Evolutionary conservation across 768 basidiomycete genomes (phyloP).

Genomic region (Clavulina sp.): DNA sequence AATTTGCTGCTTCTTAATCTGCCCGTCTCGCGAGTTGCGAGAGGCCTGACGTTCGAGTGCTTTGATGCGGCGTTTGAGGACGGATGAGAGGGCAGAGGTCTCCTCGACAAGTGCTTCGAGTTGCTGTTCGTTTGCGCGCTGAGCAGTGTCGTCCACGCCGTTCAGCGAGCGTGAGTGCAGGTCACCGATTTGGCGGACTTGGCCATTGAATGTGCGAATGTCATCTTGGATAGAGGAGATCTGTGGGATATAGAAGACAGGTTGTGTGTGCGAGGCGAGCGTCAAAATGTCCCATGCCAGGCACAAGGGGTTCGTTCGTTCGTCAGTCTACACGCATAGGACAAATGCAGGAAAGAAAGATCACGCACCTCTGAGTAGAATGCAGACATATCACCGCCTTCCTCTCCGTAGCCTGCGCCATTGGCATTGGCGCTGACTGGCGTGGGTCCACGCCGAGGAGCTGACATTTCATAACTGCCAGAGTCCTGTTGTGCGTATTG

Average conservation of each 20-base stretch:
- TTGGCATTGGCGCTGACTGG: neutral
- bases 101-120: constrained; percentile 31
- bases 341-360: neutral
- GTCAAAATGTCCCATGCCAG: constrained; percentile 9
- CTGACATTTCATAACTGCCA: constrained; percentile 7
- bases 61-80: constrained; percentile 43
- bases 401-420: neutral
- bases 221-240: constrained; percentile 60
- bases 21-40: constrained; percentile 43
- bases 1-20: constrained; percentile 54
- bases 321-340: too few relatives aligned
- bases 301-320: neutral
- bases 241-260: constrained; percentile 21
- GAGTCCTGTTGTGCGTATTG: neutral
- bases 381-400: constrained; percentile 11
- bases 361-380: constrained; percentile 12
- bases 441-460: neutral
- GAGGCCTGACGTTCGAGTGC: constrained; percentile 40
- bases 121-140: constrained; percentile 11
- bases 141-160: constrained; percentile 16
- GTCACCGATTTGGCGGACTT: constrained; percentile 20
- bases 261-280: constrained; percentile 12
- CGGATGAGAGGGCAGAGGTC: constrained; percentile 39
- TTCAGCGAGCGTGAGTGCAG: constrained; percentile 19
- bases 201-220: constrained; percentile 35